phyloP scores from a whole-genome alignment of 352 stramenopile species.

The Globisporangium abappressorium region DNA sequence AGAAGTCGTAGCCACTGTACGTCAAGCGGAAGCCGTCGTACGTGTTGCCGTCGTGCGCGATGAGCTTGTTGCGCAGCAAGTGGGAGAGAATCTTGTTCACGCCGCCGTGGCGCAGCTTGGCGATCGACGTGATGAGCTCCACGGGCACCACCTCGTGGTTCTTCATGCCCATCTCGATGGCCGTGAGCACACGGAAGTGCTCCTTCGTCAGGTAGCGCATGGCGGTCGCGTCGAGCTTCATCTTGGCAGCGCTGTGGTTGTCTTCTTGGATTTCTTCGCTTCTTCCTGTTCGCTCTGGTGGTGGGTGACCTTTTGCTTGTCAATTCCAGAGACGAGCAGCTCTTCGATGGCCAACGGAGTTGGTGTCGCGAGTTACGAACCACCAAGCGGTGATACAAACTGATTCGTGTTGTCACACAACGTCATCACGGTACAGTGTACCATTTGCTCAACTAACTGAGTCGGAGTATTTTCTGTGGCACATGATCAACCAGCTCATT shows the following conservation, averaged over 20 bases:
- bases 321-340: constrained; percentile 4
- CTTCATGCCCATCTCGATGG: constrained; percentile 99
- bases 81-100: constrained; percentile 97
- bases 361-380: constrained; percentile 8
- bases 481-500: neutral
- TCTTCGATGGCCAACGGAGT: constrained; percentile 11
- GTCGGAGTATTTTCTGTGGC: too few species aligned
- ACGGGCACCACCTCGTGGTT: constrained; percentile 98
- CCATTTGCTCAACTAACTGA: neutral
- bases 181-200: constrained; percentile 98
- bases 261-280: neutral
- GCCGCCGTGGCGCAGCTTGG: constrained; percentile 97
- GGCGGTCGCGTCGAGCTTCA: constrained; percentile 93
- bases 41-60: constrained; percentile 96
- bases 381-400: neutral
- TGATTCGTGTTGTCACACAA: neutral
- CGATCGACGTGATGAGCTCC: constrained; percentile 95
- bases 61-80: constrained; percentile 97
- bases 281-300: constrained; percentile 4
- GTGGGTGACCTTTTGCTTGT: constrained; percentile 14
- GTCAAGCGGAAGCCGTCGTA: constrained; percentile 98
- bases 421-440: constrained; percentile 8
- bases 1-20: constrained; percentile 99
- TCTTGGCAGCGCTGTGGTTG: constrained; percentile 26
- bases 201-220: constrained; percentile 93